phyloP scores from a whole-genome alignment of 371 early-diverging fungal genomes.

The Apophysomyces trapeziformis region DNA sequence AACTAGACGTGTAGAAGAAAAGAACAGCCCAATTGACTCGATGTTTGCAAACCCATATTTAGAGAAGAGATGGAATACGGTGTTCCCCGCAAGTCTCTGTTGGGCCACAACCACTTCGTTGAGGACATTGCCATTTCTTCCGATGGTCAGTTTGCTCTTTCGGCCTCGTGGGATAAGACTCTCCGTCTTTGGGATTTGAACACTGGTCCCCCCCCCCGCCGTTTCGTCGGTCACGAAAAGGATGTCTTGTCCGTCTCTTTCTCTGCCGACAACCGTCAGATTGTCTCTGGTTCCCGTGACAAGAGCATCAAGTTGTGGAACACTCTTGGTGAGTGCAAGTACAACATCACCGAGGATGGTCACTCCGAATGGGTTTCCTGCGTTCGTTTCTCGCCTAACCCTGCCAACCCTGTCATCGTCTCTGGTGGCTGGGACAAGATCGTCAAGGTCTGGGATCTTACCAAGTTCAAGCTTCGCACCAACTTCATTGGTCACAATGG shows the following conservation, averaged over 20 bases:
- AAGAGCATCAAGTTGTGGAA: constrained; percentile 98
- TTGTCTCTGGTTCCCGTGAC: constrained; percentile 95
- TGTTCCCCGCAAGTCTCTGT: constrained; percentile 81
- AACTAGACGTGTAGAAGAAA: too few species aligned
- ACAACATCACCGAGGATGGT: constrained; percentile 85
- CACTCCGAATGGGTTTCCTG: constrained; percentile 97
- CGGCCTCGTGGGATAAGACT: constrained; percentile 98
- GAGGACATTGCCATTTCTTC: constrained; percentile 94
- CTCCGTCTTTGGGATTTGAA: constrained; percentile 96
- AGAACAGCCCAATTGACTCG: background rate
- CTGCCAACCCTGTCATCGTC: constrained; percentile 92
- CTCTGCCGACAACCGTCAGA: constrained; percentile 97
- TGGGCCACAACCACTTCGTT: constrained; percentile 97
- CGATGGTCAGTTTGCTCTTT: constrained; percentile 94
- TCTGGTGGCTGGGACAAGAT: constrained; percentile 98
- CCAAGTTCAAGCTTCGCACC: constrained; percentile 94
- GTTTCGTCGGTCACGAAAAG: constrained; percentile 93
- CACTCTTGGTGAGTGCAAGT: constrained; percentile 98
- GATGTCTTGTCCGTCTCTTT: constrained; percentile 96
- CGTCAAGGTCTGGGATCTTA: constrained; percentile 98
- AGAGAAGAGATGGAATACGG: constrained; percentile 90
- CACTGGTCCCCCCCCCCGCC: constrained; percentile 88
- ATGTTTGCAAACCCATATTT: background rate
- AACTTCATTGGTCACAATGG: constrained; percentile 98
- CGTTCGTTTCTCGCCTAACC: constrained; percentile 98